These are phyloP conservation scores for Skeletonema potamos DNA, from an alignment of 108 stramenopile genomes.

Conservation along the genomic window DNA sequence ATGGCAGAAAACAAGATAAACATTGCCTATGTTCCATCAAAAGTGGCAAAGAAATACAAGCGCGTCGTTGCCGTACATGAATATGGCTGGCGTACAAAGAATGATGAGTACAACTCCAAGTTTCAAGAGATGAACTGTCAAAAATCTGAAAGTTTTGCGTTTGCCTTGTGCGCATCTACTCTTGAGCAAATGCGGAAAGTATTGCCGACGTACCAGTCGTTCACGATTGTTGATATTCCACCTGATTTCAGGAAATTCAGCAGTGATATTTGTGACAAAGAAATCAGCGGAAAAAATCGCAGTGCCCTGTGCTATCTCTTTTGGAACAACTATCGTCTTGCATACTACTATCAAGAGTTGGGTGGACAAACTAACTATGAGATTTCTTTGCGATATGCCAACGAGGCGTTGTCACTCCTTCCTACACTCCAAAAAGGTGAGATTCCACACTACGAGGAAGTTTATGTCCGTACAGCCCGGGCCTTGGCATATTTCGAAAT, in stretches of 20 bases:
- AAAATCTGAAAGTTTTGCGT: not conserved
- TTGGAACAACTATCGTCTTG: not conserved
- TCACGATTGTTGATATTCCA: not conserved
- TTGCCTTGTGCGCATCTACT: not conserved
- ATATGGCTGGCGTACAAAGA: not conserved
- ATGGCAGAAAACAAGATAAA: not conserved
- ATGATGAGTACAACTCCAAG: not conserved
- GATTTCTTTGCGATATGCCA: not conserved
- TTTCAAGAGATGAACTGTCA: not conserved
- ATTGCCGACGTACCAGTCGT: not conserved
- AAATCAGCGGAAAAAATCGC: not conserved
- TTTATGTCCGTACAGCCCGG: not conserved
- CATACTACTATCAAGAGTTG: not conserved
- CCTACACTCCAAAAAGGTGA: not conserved
- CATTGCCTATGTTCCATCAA: not conserved
- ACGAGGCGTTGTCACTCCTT: slow-evolving; percentile 3
- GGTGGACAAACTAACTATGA: not conserved
- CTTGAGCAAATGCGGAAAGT: not conserved
- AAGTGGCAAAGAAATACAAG: not conserved
- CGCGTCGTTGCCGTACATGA: not conserved
- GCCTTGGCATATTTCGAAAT: not conserved
- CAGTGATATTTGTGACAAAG: not conserved
- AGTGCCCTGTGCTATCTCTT: not conserved
- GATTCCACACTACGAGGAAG: not conserved
- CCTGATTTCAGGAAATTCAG: not conserved